A percentile compares a stretch with the other conserved stretches of the same genome.
Evolutionary conservation across 2,329 filamentous ascomycete species (phyloP).

Genomic region (Sarocladiaceae sp.): DNA sequence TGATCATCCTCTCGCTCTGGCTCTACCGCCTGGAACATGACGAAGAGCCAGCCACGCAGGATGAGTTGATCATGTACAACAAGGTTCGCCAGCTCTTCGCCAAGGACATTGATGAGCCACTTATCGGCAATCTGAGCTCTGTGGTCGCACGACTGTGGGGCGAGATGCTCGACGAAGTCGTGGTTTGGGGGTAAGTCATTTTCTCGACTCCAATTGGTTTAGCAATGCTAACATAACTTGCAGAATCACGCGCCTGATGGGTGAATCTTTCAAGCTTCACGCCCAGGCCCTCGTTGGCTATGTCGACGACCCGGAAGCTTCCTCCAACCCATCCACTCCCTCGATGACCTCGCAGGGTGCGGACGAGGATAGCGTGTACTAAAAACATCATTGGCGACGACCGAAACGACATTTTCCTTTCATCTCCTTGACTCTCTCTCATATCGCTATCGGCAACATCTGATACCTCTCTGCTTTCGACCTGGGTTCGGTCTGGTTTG

Average conservation of each 20-base stretch:
- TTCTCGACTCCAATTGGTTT: not conserved
- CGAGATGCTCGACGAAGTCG: constrained; percentile 96
- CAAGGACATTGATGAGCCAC: constrained; percentile 80
- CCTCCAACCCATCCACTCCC: constrained; percentile 64
- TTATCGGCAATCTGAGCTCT: constrained; percentile 84
- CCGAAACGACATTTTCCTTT: constrained; percentile 39
- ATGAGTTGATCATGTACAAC: constrained; percentile 86
- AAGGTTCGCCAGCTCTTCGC: constrained; percentile 88
- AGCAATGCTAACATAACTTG: constrained; percentile 15
- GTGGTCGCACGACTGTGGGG: constrained; percentile 94
- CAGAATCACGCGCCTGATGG: constrained; percentile 92
- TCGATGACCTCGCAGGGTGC: constrained; percentile 69
- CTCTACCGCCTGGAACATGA: constrained; percentile 99
- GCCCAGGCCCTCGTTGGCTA: constrained; percentile 92
- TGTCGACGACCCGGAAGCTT: constrained; percentile 75
- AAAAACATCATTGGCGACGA: constrained; percentile 43
- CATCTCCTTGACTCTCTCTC: constrained; percentile 14
- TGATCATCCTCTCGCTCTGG: constrained; percentile 97
- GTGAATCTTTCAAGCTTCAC: constrained; percentile 95
- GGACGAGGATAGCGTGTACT: constrained; percentile 70
- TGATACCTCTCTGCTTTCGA: constrained; percentile 26
- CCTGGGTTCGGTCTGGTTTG: constrained; percentile 15
- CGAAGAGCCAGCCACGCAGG: constrained; percentile 81
- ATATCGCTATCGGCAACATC: constrained; percentile 15
- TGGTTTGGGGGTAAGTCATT: constrained; percentile 92